phyloP scores from a whole-genome alignment of 148 eudicot species.

The Heliamphora exappendiculata region DNA sequence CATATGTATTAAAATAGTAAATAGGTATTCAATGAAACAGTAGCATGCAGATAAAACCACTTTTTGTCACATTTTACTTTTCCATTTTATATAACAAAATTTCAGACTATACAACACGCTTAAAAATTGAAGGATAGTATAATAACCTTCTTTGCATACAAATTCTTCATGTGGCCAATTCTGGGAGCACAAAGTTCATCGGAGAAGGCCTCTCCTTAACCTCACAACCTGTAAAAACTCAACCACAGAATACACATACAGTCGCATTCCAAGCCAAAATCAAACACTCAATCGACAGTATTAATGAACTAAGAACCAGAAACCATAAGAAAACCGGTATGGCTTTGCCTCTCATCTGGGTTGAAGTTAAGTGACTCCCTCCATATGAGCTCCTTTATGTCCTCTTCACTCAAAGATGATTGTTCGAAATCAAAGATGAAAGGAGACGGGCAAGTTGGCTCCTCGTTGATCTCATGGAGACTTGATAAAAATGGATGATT shows the following conservation, averaged over 20 bases:
- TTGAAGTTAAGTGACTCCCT: slow-evolving; percentile 62
- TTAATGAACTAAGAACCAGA: background rate
- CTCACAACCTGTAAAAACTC: background rate
- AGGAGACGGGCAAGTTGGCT: slow-evolving; percentile 71
- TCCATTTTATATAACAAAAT: background rate
- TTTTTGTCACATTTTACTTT: background rate
- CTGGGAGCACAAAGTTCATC: background rate
- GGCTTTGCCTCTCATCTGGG: slow-evolving; percentile 38
- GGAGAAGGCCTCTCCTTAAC: slow-evolving; percentile 7
- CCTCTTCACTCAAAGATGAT: slow-evolving; percentile 68
- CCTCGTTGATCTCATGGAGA: slow-evolving; percentile 96
- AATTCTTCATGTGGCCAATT: slow-evolving; percentile 1
- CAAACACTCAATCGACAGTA: slow-evolving; percentile 7
- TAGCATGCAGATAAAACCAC: background rate
- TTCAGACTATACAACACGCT: slow-evolving; percentile 7
- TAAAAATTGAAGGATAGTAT: background rate
- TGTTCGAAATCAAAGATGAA: slow-evolving; percentile 88
- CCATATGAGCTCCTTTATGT: slow-evolving; percentile 88
- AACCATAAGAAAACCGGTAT: background rate
- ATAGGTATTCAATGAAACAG: background rate
- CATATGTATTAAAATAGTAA: background rate
- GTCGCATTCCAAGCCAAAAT: slow-evolving; percentile 2
- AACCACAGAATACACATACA: slow-evolving; percentile 1
- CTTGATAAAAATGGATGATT: slow-evolving; percentile 77
- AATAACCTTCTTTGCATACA: slow-evolving; percentile 3